Conservation (phyloP, 2,329 filamentous ascomycete species). For the Alternaria consortialis region DNA sequence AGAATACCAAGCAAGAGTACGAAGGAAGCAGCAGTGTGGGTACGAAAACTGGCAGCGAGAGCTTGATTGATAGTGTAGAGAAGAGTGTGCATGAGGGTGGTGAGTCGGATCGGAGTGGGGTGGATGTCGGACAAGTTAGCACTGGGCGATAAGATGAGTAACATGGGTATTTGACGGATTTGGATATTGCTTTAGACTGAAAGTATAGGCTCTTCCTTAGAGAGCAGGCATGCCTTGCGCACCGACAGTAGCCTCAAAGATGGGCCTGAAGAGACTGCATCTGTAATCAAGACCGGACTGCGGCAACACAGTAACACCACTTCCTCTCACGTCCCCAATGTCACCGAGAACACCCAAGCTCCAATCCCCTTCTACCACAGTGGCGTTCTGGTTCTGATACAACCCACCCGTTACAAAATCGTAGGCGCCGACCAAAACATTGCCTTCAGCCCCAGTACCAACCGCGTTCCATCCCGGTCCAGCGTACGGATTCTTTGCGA, state of each 20-base stretch:
- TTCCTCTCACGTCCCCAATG: slow-evolving; percentile 24
- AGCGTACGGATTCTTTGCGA: slow-evolving; percentile 37
- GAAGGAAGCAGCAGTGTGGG: slow-evolving; percentile 10
- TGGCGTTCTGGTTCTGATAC: slow-evolving; percentile 10
- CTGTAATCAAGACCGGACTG: slow-evolving; percentile 25
- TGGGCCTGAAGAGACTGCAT: slow-evolving; percentile 25
- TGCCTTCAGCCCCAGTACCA: slow-evolving; percentile 25
- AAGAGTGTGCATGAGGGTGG: slow-evolving; percentile 18
- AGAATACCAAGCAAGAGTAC: slow-evolving; percentile 11
- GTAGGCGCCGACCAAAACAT: slow-evolving; percentile 22
- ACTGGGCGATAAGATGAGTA: background rate
- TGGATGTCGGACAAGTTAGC: slow-evolving; percentile 8
- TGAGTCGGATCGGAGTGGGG: slow-evolving; percentile 12
- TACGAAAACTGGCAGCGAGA: slow-evolving; percentile 23
- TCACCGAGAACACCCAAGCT: slow-evolving; percentile 30
- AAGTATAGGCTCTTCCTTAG: background rate
- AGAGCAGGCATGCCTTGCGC: slow-evolving; percentile 19
- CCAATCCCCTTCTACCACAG: slow-evolving; percentile 21
- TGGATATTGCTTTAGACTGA: background rate
- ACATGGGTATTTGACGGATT: background rate
- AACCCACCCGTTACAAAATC: slow-evolving; percentile 18
- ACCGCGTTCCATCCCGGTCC: slow-evolving; percentile 39
- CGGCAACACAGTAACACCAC: slow-evolving; percentile 28
- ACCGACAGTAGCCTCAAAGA: slow-evolving; percentile 28
- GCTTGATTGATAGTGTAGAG: slow-evolving; percentile 25